Evolutionary conservation across 2,329 filamentous ascomycete genomes (phyloP).

Genomic region (Colletotrichum siamense): DNA sequence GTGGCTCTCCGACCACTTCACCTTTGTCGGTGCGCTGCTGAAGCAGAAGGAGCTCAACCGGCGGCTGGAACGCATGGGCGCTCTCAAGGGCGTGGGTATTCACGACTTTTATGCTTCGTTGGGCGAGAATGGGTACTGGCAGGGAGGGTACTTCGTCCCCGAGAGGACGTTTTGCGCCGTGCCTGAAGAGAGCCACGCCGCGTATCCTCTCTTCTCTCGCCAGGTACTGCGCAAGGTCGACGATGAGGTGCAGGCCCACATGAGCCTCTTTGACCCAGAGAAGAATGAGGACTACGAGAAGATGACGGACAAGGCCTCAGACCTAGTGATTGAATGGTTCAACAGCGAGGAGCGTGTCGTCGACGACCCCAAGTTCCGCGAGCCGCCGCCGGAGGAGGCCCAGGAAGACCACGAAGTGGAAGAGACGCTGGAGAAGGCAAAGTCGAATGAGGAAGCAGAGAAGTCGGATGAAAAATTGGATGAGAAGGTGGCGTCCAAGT

Average conservation of each 20-base stretch:
- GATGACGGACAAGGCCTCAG: slow-evolving; percentile 65
- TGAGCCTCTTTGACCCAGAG: slow-evolving; percentile 67
- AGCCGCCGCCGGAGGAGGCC: slow-evolving; percentile 41
- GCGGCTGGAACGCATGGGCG: slow-evolving; percentile 67
- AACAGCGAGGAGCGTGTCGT: slow-evolving; percentile 47
- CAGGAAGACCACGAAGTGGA: slow-evolving; percentile 33
- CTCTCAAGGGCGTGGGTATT: slow-evolving; percentile 70
- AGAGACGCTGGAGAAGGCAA: slow-evolving; percentile 34
- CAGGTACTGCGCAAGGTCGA: slow-evolving; percentile 67
- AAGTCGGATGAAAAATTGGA: slow-evolving; percentile 23
- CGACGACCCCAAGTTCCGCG: slow-evolving; percentile 51
- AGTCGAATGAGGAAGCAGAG: slow-evolving; percentile 27
- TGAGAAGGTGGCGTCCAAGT: slow-evolving; percentile 20
- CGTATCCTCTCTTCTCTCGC: slow-evolving; percentile 51
- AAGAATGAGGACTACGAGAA: slow-evolving; percentile 68
- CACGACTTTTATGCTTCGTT: slow-evolving; percentile 80
- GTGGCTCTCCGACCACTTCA: slow-evolving; percentile 83
- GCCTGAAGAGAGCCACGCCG: slow-evolving; percentile 54
- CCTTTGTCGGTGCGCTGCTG: slow-evolving; percentile 82
- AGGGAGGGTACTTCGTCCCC: slow-evolving; percentile 62
- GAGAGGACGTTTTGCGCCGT: slow-evolving; percentile 84
- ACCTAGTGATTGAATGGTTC: slow-evolving; percentile 64
- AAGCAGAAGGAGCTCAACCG: slow-evolving; percentile 74
- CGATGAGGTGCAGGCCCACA: slow-evolving; percentile 78
- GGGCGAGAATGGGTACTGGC: slow-evolving; percentile 72